Evolutionary conservation across 1,284 basidiomycete genomes (phyloP), one percentile per base, ranked within the genome.

Genomic region (Gomphus bonarii): DNA sequence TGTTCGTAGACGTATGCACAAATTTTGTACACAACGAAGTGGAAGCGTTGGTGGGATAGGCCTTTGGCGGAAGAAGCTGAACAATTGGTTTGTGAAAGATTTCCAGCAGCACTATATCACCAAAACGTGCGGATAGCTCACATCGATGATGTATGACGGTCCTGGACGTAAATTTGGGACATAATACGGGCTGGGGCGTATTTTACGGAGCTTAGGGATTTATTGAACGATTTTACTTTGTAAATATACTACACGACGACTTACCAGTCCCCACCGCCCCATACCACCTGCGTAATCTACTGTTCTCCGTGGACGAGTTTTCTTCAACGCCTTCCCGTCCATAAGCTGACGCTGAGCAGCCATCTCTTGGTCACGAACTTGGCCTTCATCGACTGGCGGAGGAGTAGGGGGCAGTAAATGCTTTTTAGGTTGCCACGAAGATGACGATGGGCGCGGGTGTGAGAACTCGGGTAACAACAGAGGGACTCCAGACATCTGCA

Each of bases 1-100:
- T 99, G 78, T 99, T 99, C 51, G 95, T 97, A 6, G 93, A 95
- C 0, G 95, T 98, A 69, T 99, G 97, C 11, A 97, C 89, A 64
- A 97, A 97, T 67, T 94, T 93, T 46, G 93, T 95, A 66, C 93
- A 93, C 55, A 97, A 75, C 0, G 93, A 97, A 0, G 91, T 95
- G 1, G 92, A 90, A 1, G 88, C 78, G 68, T 97, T 95, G 58
- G 83, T 81, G 16, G 84, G 81, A 68, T 97, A 97, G 36, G 93
- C 95, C 66, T 86, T 85, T 0, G 95, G 88, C 1, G 95, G 95
- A 31, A 98, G 76, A 28, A 98, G 79, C 95, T 97, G 68, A 50
- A 62, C 60, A 38, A 56, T 3, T 62, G 55, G 57, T 53, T n/a
- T 60, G 14, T 53, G 62, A 31, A 59, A 60, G 61, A 28, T 42